Base-by-base conservation (phyloP, 1,139 yeast genomes). In the Yamadazyma membranifaciens region DNA sequence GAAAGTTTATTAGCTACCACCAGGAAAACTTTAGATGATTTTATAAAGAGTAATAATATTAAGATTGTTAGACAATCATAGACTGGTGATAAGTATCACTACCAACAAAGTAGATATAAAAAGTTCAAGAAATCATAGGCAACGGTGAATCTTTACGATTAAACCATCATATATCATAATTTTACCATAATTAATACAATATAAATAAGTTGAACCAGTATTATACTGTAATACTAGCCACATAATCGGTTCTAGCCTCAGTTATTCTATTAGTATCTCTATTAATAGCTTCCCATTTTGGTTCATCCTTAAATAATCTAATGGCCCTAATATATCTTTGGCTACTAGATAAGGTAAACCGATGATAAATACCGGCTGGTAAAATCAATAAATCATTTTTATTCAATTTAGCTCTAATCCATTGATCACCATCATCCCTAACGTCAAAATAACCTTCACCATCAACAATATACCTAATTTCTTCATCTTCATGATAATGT, bases 401-500 rank as follows among this genome's bases (percentile, higher is more conserved):
- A 33, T 59, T 67, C 42, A 89, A 72, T 47, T 77, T 74, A 45
- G 85, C 75, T 47, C 98, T 77, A 44, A 92, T 75, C 98, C 98
- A 92, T 45, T 69, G 64, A 53, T 85, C 89, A 31, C 74, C 66
- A 14, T 66, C 57, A 56, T 79, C 82, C 48, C 96, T 75, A 9
- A 92, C 89, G 56, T 92, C 98, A 59, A 92, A 92, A 63, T 78
- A 92, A 0, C 98, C 98, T 46, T 81, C 87, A 9, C 98, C 98
- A 22, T 85, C 96, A 25, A 85, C 60, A 44, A 89, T 79, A 63
- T 89, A 91, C 49, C 98, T 73, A 59, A 92, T 92, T 67, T 92
- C 98, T 64, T 92, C 98, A 60, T 92, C 98, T 60, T 92, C 98
- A 60, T 92, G 98, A 49, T 87, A 72, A 62, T 92, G 98, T 60